Conservation (phyloP, 352 stramenopile genomes). For the Globisporangium parvum region DNA sequence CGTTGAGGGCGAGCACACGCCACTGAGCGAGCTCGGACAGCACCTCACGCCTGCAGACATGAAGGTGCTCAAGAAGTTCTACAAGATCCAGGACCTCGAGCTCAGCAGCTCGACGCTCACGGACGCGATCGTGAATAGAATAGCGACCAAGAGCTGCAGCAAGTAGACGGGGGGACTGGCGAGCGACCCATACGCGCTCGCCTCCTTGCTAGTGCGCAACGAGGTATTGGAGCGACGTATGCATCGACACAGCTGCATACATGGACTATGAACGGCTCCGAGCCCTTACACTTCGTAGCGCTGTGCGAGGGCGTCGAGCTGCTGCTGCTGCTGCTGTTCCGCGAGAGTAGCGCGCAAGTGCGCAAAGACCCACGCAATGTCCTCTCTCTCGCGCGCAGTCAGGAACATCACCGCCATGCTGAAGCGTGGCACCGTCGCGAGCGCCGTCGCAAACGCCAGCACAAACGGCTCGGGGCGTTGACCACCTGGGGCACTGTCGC, state of each 20-base stretch:
- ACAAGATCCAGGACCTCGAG: conserved; percentile 82
- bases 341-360: conserved; percentile 17
- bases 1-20: conserved; percentile 44
- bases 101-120: conserved; percentile 52
- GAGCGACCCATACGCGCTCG: too few species aligned
- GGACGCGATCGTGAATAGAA: conserved; percentile 70
- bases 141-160: conserved; percentile 85
- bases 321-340: too few species aligned
- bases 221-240: too few species aligned
- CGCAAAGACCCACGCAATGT: conserved; percentile 42
- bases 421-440: conserved; percentile 61
- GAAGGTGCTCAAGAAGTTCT: conserved; percentile 68
- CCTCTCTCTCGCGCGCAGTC: conserved; percentile 49
- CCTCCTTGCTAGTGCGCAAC: too few species aligned
- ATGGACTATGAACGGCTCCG: too few species aligned
- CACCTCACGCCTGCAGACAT: conserved; percentile 44
- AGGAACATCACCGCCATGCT: conserved; percentile 79
- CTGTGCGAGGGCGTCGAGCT: conserved; percentile 32
- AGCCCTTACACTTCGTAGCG: conserved; percentile 31
- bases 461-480: conserved; percentile 22
- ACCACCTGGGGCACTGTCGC: background rate
- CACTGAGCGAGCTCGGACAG: conserved; percentile 38
- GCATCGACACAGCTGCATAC: too few species aligned
- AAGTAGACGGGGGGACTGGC: too few species aligned
- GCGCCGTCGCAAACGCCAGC: conserved; percentile 26